A percentile compares a stretch with the other conserved stretches of the same genome.
phyloP scores from a whole-genome alignment of 495 filamentous ascomycete genomes.

The Penicillium daleae region DNA sequence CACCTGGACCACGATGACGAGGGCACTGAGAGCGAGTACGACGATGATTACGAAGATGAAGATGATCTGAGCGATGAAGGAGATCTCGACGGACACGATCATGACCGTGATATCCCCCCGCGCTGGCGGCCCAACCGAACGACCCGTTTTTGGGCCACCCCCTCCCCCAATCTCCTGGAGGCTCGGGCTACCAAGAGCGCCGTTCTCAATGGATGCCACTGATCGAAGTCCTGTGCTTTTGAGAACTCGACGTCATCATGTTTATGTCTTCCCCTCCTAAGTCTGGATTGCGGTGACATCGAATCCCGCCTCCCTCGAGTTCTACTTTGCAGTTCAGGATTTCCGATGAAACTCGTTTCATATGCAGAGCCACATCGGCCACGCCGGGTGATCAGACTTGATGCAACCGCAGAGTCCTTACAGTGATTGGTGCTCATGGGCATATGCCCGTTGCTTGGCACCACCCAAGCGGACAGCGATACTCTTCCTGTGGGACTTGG shows the following conservation, averaged over 20 bases:
- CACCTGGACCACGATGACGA: slow-evolving; percentile 71
- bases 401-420: neutral
- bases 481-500: slow-evolving; percentile 2
- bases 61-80: slow-evolving; percentile 69
- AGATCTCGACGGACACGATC: slow-evolving; percentile 61
- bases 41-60: slow-evolving; percentile 72
- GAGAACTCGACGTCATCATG: neutral
- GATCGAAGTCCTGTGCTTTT: slow-evolving; percentile 12
- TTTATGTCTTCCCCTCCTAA: slow-evolving; percentile 4
- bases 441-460: neutral
- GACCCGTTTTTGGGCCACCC: slow-evolving; percentile 58
- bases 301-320: neutral
- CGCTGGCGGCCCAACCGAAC: slow-evolving; percentile 45
- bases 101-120: slow-evolving; percentile 38
- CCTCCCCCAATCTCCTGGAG: slow-evolving; percentile 57
- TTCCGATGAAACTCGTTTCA: neutral
- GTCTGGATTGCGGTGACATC: neutral
- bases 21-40: slow-evolving; percentile 70
- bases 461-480: neutral
- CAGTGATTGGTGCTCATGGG: neutral
- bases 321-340: neutral
- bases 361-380: neutral
- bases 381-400: neutral
- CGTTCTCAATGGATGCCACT: slow-evolving; percentile 54
- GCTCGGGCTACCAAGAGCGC: slow-evolving; percentile 50